Conservation (phyloP, 441 rosid species). For the Jatropha podagrica region DNA sequence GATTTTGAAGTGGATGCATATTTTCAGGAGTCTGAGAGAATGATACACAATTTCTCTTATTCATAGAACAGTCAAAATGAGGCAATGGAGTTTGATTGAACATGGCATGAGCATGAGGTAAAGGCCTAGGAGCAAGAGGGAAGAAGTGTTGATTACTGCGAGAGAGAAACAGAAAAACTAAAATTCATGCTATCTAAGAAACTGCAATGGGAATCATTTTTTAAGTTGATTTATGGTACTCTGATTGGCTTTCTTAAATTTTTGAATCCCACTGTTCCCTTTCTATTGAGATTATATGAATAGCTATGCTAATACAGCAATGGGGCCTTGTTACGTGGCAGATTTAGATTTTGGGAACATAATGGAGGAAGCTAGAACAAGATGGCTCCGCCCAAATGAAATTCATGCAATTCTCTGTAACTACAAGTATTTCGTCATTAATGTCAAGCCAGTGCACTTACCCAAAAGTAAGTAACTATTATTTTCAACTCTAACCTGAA, state of each 20-base stretch:
- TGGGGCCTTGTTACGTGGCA: conserved; percentile 30
- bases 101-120: not conserved
- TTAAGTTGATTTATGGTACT: not conserved
- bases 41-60: not conserved
- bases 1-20: not conserved
- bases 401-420: conserved; percentile 84
- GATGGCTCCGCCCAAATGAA: conserved; percentile 99
- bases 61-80: not conserved
- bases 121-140: not conserved
- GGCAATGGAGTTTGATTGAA: not conserved
- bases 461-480: conserved; percentile 57
- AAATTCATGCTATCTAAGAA: not conserved
- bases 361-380: conserved; percentile 68
- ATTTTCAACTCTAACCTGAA: conserved; percentile 5
- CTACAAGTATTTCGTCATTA: conserved; percentile 59
- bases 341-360: conserved; percentile 76
- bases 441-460: conserved; percentile 80
- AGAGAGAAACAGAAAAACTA: conserved; percentile 1
- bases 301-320: conserved; percentile 13
- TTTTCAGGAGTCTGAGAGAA: not conserved
- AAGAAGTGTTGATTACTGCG: not conserved
- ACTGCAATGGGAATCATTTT: not conserved
- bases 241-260: not conserved
- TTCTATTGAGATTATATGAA: not conserved
- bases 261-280: not conserved